Evolutionary conservation across 2,329 filamentous ascomycete genomes (phyloP).

Genomic region (Pseudocercospora pini-densiflorae): DNA sequence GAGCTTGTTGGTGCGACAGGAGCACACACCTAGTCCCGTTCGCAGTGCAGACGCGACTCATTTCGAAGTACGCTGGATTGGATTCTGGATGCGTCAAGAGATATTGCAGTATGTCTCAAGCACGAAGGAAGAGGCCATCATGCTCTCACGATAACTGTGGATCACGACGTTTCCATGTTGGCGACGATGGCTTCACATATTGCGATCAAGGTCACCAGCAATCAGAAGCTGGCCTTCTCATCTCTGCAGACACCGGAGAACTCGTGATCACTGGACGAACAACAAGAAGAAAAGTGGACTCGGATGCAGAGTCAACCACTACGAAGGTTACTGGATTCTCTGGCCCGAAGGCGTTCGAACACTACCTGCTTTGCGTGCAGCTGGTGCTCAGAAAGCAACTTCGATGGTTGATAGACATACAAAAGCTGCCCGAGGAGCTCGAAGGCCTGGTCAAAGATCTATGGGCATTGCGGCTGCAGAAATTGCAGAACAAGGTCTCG

Average conservation of each 20-base stretch:
- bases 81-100: neutral
- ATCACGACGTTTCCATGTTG: conserved; percentile 68
- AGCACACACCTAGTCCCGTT: neutral
- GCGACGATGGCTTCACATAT: conserved; percentile 76
- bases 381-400: conserved; percentile 83
- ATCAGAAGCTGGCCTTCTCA: conserved; percentile 58
- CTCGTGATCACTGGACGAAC: conserved; percentile 35
- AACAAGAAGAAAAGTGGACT: conserved; percentile 33
- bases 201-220: conserved; percentile 82
- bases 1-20: neutral
- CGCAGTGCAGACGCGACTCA: neutral
- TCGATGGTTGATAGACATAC: conserved; percentile 69
- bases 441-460: conserved; percentile 72
- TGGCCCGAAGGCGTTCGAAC: conserved; percentile 71
- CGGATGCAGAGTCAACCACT: conserved; percentile 36
- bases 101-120: conserved; percentile 30
- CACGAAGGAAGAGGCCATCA: conserved; percentile 23
- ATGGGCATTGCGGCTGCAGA: conserved; percentile 76
- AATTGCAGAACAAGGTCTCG: conserved; percentile 50
- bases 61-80: neutral
- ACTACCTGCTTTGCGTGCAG: conserved; percentile 85
- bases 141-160: conserved; percentile 62
- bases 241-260: conserved; percentile 40
- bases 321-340: conserved; percentile 46
- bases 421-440: conserved; percentile 71